Percentiles rank a stretch among this genome's conserved stretches.
These are phyloP conservation scores for Neurospora sp. DNA, from an alignment of 495 filamentous ascomycete species.

Conservation along the genomic window DNA sequence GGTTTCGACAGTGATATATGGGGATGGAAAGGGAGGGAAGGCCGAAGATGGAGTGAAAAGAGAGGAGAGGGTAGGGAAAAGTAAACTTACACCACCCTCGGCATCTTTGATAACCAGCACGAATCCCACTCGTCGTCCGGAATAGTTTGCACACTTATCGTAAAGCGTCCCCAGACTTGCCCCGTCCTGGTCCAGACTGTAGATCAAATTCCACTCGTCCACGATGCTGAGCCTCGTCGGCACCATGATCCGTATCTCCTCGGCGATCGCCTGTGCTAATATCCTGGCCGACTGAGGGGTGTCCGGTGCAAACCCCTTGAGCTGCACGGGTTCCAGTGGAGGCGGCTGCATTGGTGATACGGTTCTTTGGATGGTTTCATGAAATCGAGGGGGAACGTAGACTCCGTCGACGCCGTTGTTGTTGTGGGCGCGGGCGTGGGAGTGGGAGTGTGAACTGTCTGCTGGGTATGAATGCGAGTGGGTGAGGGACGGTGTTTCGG, in stretches of 20 bases:
- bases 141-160: conserved; percentile 51
- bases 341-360: conserved; percentile 31
- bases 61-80: neutral
- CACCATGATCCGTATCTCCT: conserved; percentile 86
- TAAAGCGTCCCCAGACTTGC: conserved; percentile 82
- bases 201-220: conserved; percentile 77
- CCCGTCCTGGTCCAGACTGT: conserved; percentile 89
- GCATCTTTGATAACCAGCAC: conserved; percentile 76
- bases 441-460: conserved; percentile 14
- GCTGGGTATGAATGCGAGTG: conserved; percentile 10
- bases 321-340: conserved; percentile 34
- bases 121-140: conserved; percentile 68
- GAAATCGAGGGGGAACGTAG: conserved; percentile 25
- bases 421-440: conserved; percentile 2
- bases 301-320: conserved; percentile 30
- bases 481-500: conserved; percentile 9
- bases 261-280: conserved; percentile 64
- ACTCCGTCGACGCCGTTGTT: conserved; percentile 29
- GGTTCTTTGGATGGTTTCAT: conserved; percentile 13
- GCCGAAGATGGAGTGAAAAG: neutral
- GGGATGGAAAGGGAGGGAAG: neutral
- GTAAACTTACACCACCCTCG: conserved; percentile 52
- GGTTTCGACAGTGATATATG: neutral
- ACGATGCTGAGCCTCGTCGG: conserved; percentile 76
- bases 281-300: conserved; percentile 34